Evolutionary conservation across 176 grass and related monocot genomes (phyloP), one percentile per base, ranked within the genome.

Genomic region (Musa beccarii): DNA sequence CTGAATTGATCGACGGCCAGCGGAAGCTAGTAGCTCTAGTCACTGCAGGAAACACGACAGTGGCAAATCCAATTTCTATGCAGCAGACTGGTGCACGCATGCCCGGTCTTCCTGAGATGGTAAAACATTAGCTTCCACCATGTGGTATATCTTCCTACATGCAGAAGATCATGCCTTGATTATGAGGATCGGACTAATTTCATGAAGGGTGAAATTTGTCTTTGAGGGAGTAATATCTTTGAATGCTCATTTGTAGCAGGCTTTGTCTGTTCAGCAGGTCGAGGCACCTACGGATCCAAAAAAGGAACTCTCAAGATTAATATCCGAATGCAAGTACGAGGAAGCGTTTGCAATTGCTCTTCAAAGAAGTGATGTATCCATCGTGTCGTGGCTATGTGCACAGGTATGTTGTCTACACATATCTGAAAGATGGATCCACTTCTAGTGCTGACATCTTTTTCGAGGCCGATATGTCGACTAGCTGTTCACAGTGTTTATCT

Each of bases 291-390:
- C 87, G 24, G 84, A 98, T 29, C 90, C 88, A 21, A 82, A 76
- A 76, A 98, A 93, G 75, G 90, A 98, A 43, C 73, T 98, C 59
- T 50, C 78, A 64, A 82, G 86, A 69, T 71, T 98, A 63, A 86
- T 94, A 68, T 78, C 82, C 50, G 90, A 91, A 70, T 80, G 19
- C 17, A 98, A 98, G 74, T 89, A 84, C 15, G 88, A 94, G 9
- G 95, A 98, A 61, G 86, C 95, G 59, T 98, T 98, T 73, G 91
- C 88, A 13, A 81, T 89, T 78, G 86, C 95, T 62, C 95, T 98
- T 79, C 95, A 98, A 84, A 91, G 86, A 86, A 87, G 84, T 14
- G 90, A 98, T 1, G 79, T 98, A 52, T 86, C 84, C 56, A 75
- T 94, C 53, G 90, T 98, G 50, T 98, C 95, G 77, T 91, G 88